Percentiles rank a stretch among this genome's conserved stretches.
phyloP scores from a whole-genome alignment of 2,329 filamentous ascomycete species.

The Coleophoma cylindrospora region DNA sequence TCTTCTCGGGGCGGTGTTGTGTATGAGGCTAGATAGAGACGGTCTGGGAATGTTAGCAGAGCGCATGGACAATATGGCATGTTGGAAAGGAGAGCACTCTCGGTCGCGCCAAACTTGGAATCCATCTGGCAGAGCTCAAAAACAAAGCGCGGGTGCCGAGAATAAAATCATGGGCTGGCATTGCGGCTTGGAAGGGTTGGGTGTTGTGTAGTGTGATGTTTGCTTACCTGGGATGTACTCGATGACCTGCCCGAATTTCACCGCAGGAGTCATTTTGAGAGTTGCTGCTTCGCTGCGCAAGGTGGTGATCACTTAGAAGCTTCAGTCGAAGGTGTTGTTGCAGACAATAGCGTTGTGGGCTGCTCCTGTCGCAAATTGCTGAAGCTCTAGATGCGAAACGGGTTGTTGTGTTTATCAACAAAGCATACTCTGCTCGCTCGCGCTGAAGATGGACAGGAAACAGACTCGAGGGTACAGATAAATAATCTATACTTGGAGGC shows the following conservation, averaged over 20 bases:
- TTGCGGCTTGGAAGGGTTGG: background rate
- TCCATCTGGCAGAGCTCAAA: too few species aligned
- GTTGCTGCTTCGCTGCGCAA: slow-evolving; percentile 16
- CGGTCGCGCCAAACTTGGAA: background rate
- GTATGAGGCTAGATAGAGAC: slow-evolving; percentile 92
- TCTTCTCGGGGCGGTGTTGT: slow-evolving; percentile 73
- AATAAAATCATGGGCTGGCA: background rate
- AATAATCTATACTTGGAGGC: slow-evolving; percentile 7
- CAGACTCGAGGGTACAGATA: background rate
- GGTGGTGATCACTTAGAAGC: slow-evolving; percentile 8
- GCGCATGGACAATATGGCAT: slow-evolving; percentile 7
- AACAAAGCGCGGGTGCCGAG: too few species aligned
- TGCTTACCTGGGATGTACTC: slow-evolving; percentile 88
- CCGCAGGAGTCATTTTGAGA: slow-evolving; percentile 37
- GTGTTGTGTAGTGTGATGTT: background rate
- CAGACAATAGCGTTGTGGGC: background rate
- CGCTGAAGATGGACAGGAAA: background rate
- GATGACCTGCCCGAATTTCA: slow-evolving; percentile 76
- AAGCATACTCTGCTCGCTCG: slow-evolving; percentile 12
- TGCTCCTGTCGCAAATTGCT: too few species aligned
- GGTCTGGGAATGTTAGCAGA: slow-evolving; percentile 59
- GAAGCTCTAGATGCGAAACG: background rate
- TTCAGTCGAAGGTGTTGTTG: slow-evolving; percentile 5
- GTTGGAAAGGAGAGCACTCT: background rate
- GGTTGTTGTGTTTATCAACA: slow-evolving; percentile 12